Conservation (phyloP, 2,329 filamentous ascomycete genomes). For the Beauveria pseudobassiana region DNA sequence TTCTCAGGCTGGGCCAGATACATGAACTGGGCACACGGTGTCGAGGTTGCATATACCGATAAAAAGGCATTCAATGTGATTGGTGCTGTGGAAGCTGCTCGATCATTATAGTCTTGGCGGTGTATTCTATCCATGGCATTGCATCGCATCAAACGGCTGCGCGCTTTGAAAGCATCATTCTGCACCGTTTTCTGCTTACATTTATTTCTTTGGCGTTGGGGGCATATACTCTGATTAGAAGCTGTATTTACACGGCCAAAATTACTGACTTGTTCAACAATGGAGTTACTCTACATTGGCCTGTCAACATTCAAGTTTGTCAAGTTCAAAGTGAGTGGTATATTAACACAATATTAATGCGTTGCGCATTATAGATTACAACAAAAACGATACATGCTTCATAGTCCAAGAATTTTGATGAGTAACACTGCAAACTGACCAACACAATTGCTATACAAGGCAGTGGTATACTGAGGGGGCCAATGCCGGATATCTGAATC, state of each 20-base stretch:
- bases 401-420: neutral
- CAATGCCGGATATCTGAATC: too few relatives aligned
- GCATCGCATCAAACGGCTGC: neutral
- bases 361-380: neutral
- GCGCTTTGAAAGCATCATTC: neutral
- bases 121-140: neutral
- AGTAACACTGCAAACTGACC: neutral
- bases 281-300: neutral
- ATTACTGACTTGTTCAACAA: neutral
- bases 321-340: neutral
- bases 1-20: conserved; percentile 76
- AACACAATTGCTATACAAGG: neutral
- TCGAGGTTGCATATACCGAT: conserved; percentile 62
- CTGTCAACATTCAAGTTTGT: too few relatives aligned
- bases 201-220: conserved; percentile 5
- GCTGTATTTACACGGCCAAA: neutral
- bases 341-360: neutral
- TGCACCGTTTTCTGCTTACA: neutral
- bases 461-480: neutral
- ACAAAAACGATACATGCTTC: neutral
- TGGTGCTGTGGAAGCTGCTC: conserved; percentile 55
- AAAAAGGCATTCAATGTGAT: conserved; percentile 55
- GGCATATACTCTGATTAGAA: neutral
- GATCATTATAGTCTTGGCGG: conserved; percentile 36
- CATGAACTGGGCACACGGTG: conserved; percentile 87